Conservation (phyloP, 2,329 filamentous ascomycete genomes). For the Ascochyta rabiei region DNA sequence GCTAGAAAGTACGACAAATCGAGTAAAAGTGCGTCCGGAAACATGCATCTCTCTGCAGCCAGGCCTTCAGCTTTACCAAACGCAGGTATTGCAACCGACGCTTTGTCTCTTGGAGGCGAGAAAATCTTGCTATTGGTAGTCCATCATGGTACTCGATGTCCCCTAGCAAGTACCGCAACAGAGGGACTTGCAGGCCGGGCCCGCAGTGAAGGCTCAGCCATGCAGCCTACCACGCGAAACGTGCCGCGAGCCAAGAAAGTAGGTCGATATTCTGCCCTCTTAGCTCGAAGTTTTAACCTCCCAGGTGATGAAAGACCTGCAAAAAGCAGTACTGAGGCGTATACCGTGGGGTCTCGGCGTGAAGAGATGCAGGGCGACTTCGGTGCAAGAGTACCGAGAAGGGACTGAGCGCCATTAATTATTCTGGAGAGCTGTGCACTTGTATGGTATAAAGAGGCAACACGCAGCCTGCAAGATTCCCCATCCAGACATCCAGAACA, state of each 20-base stretch:
- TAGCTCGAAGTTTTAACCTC: conserved; percentile 18
- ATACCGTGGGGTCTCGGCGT: conserved; percentile 19
- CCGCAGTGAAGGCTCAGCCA: conserved; percentile 19
- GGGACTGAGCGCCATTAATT: neutral
- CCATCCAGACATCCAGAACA: conserved; percentile 31
- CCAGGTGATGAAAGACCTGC: conserved; percentile 12
- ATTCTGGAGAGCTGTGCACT: neutral
- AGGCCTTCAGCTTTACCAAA: conserved; percentile 19
- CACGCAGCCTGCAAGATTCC: conserved; percentile 15
- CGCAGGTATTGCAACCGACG: conserved; percentile 18
- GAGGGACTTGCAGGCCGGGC: conserved; percentile 17
- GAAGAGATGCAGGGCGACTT: conserved; percentile 9
- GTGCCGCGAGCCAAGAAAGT: conserved; percentile 27
- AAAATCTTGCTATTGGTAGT: conserved; percentile 25
- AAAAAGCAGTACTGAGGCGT: conserved; percentile 23
- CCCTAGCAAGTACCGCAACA: conserved; percentile 4
- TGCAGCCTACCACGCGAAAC: conserved; percentile 11
- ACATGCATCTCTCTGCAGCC: neutral
- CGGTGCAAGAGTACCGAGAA: conserved; percentile 28
- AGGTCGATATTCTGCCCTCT: conserved; percentile 10
- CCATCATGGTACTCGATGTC: conserved; percentile 40
- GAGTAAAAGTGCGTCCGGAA: conserved; percentile 9
- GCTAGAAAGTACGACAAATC: conserved; percentile 16
- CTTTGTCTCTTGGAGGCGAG: conserved; percentile 20
- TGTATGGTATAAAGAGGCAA: conserved; percentile 29